Percentiles rank a stretch among this genome's conserved stretches.
These are phyloP conservation scores for Ganoderma resinaceum DNA, from an alignment of 1,284 basidiomycete species.

Conservation along the genomic window DNA sequence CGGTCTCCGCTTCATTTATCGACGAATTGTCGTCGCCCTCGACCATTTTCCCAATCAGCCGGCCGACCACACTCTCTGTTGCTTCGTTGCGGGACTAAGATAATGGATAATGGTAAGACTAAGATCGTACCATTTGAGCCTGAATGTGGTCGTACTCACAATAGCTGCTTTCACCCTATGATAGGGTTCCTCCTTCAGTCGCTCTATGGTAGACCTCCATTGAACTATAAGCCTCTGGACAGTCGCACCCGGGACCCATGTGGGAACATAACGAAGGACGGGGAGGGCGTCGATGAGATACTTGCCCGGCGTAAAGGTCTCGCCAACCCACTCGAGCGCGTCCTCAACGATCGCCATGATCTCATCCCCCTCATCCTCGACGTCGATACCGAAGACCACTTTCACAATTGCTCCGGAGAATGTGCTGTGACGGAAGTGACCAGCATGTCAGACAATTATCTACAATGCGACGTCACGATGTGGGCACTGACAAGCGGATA, in stretches of 20 bases:
- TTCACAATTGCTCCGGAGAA: constrained; percentile 19
- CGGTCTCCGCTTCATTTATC: neutral
- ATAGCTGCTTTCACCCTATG: neutral
- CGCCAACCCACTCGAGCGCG: neutral
- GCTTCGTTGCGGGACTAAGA: constrained; percentile 1
- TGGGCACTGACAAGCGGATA: constrained; percentile 8
- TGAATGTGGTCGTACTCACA: neutral
- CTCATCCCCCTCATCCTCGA: constrained; percentile 10
- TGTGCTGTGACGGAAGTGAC: neutral
- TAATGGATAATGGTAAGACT: neutral
- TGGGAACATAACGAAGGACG: constrained; percentile 31
- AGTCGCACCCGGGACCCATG: constrained; percentile 37
- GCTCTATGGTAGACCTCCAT: constrained; percentile 23
- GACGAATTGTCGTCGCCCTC: neutral
- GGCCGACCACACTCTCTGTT: neutral
- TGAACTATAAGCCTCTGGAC: constrained; percentile 34
- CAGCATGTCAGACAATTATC: neutral
- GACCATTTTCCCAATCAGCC: neutral
- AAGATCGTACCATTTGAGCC: neutral
- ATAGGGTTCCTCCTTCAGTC: constrained; percentile 19
- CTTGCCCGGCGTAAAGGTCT: constrained; percentile 13
- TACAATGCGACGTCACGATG: too few relatives aligned
- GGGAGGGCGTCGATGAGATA: constrained; percentile 30
- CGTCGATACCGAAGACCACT: constrained; percentile 18
- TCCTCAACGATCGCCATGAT: constrained; percentile 8